Base-by-base conservation (phyloP, 108 stramenopile genomes). In the Skeletonema grethae region DNA sequence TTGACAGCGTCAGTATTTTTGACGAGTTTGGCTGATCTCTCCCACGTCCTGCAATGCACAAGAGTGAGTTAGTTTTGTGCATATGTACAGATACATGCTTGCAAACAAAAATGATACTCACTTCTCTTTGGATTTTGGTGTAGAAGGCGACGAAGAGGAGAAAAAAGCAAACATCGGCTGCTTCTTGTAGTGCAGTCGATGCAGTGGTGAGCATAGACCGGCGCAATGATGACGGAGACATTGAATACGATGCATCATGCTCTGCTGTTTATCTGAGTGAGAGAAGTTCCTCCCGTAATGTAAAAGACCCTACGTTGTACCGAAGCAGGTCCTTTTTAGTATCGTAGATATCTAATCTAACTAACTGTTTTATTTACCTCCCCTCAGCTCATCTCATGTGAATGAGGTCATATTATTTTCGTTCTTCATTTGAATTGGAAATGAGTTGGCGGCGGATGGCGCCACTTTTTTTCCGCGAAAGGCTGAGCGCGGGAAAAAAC, bases 1-100 rank as follows among this genome's bases (percentile, higher is more conserved):
- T 38, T 73, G 29, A 74, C 74, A 13, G 67, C 60, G 36, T 85
- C 83, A 1, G 87, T 80, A 63, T 90, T 89, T 70, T 90, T 90
- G 24, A 90, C 88, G 38, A 84, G 45, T 32, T 69, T 61, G 7
- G 92, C 92, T 13, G 79, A 75, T 56, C 87, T 70, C 72, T 93
- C 87, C 92, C 92, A 93, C 48, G 79, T 65, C 16, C 50, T 53
- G 15, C 8, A 53, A 22, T 24, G 4, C 50, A 24, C 22, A 1
- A 53, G 50, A 53, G 8, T 53, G 22, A 53, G 50, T 53, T 48
- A 53, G 50, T 22, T 0, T 53, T 53, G 18, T 48, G n/a, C 20
- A 0, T 16, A 22, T 16, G 50, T 24, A 0, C 9, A 53, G 22
- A 3, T 1, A 53, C 2, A 48, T 18, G 46, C 12, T n/a, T 5